These are phyloP conservation scores for Boletellus ananas DNA, from an alignment of 768 basidiomycete species.

Conservation along the genomic window DNA sequence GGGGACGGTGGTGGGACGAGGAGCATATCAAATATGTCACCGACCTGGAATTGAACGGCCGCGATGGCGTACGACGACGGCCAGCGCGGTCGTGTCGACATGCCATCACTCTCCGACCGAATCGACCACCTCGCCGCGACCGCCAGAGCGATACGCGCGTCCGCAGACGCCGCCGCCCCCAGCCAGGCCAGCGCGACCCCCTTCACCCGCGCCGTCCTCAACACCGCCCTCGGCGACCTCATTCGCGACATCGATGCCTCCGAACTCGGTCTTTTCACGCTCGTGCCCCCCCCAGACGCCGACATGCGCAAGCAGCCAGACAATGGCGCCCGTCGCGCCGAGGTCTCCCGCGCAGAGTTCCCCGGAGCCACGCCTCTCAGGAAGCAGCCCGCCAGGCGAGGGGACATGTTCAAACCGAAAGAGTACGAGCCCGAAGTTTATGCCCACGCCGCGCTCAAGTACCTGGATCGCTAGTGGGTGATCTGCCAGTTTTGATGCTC, in stretches of 20 bases:
- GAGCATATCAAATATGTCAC: slow-evolving; percentile 12
- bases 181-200: slow-evolving; percentile 26
- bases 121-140: slow-evolving; percentile 60
- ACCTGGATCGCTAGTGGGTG: slow-evolving; percentile 72
- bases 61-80: slow-evolving; percentile 5
- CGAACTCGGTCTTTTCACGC: slow-evolving; percentile 73
- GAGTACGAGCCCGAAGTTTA: slow-evolving; percentile 73
- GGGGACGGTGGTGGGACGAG: not conserved
- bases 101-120: slow-evolving; percentile 60
- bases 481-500: not conserved
- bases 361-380: slow-evolving; percentile 68
- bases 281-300: slow-evolving; percentile 39
- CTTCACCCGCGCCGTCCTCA: slow-evolving; percentile 65
- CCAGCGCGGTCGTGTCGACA: slow-evolving; percentile 12
- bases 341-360: slow-evolving; percentile 63
- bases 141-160: slow-evolving; percentile 48
- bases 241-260: slow-evolving; percentile 77
- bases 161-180: slow-evolving; percentile 35
- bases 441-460: slow-evolving; percentile 70
- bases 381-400: slow-evolving; percentile 39
- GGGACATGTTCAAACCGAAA: slow-evolving; percentile 30
- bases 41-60: slow-evolving; percentile 20
- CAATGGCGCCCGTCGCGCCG: slow-evolving; percentile 28
- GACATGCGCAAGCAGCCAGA: slow-evolving; percentile 28
- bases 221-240: slow-evolving; percentile 63